Evolutionary conservation across 192 early-diverging fungal genomes (phyloP).

Genomic region (Paraglomus brasilianum): DNA sequence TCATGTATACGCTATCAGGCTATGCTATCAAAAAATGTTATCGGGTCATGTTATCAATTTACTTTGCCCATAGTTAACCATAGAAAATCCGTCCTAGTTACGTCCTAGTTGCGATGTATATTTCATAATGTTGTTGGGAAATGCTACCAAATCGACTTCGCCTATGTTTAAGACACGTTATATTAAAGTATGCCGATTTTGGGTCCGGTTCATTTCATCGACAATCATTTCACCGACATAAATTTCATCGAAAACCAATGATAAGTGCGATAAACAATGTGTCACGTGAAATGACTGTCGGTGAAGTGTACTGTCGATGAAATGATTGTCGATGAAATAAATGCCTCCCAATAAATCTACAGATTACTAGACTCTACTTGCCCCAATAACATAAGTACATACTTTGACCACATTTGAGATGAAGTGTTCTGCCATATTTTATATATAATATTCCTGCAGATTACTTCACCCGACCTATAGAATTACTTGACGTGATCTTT

Average conservation of each 20-base stretch:
- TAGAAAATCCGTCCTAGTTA: too few relatives aligned
- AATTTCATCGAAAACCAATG: background rate
- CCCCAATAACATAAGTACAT: background rate
- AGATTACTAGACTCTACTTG: background rate
- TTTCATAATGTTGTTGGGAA: constrained; percentile 5
- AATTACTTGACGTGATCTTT: too few relatives aligned
- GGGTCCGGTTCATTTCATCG: background rate
- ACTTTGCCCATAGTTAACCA: too few relatives aligned
- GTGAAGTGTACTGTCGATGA: background rate
- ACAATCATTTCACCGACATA: background rate
- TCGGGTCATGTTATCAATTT: too few relatives aligned
- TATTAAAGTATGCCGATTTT: background rate
- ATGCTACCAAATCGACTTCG: background rate
- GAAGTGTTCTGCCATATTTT: constrained; percentile 1
- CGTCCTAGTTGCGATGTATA: background rate
- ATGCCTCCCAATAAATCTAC: background rate
- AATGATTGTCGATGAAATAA: background rate
- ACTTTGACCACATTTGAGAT: background rate
- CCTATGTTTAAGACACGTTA: background rate
- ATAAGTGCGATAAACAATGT: background rate
- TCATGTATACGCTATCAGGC: too few relatives aligned
- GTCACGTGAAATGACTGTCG: background rate
- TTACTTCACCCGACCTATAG: background rate
- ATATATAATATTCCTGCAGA: constrained; percentile 1
- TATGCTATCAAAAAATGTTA: too few relatives aligned